phyloP scores from a whole-genome alignment of 192 early-diverging fungal species.

The Coemansia sp. region DNA sequence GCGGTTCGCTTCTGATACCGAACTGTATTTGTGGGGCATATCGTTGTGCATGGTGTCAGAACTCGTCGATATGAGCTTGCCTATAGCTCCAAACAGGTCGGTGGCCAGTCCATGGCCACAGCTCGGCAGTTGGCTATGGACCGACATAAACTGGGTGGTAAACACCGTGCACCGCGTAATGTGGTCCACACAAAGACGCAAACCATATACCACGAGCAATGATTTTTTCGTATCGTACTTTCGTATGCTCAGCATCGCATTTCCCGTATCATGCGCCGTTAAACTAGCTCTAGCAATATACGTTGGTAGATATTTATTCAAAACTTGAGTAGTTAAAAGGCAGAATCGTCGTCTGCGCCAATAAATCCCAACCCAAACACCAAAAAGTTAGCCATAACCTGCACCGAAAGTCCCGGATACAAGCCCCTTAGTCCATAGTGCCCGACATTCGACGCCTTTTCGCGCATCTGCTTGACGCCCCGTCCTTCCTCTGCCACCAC shows the following conservation, averaged over 20 bases:
- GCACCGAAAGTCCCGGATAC: conserved; percentile 70
- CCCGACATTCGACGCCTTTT: conserved; percentile 13
- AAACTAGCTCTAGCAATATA: conserved; percentile 1
- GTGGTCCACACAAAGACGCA: conserved; percentile 32
- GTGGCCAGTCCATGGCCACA: conserved; percentile 43
- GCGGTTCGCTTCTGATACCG: conserved; percentile 20
- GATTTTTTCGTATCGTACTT: conserved; percentile 25
- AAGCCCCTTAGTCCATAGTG: conserved; percentile 65
- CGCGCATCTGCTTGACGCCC: conserved; percentile 11
- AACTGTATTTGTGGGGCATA: conserved; percentile 50
- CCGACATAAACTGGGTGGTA: conserved; percentile 31
- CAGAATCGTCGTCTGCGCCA: conserved; percentile 46
- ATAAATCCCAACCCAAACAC: conserved; percentile 64
- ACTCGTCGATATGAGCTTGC: conserved; percentile 39
- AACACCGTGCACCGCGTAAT: conserved; percentile 5
- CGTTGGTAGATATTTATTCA: not conserved
- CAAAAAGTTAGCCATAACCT: conserved; percentile 59
- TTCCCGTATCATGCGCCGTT: conserved; percentile 19
- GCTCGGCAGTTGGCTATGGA: conserved; percentile 30
- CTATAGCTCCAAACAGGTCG: conserved; percentile 19
- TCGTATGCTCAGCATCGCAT: conserved; percentile 6
- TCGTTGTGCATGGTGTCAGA: conserved; percentile 31
- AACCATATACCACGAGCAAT: conserved; percentile 18
- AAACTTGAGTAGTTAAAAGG: conserved; percentile 13
- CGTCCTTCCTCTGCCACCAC: conserved; percentile 75